Evolutionary conservation across 1,139 yeast species (phyloP).

Genomic region (Kodamaea fungicola): DNA sequence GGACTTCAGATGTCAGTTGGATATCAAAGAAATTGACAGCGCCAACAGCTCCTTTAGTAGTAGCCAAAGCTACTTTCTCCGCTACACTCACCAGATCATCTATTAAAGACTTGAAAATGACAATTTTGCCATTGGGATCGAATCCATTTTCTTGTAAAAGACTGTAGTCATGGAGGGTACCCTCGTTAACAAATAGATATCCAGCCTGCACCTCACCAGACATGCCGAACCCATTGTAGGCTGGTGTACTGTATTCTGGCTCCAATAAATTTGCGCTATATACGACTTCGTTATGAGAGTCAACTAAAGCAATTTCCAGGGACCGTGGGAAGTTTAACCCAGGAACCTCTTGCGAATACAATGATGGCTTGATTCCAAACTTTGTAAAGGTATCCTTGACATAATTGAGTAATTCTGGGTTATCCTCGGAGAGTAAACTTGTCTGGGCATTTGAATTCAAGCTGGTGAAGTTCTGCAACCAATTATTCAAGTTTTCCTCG

Average conservation of each 20-base stretch:
- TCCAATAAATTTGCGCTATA: constrained; percentile 29
- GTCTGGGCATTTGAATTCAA: constrained; percentile 12
- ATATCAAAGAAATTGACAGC: constrained; percentile 25
- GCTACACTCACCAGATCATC: constrained; percentile 16
- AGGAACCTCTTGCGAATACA: constrained; percentile 16
- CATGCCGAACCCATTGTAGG: constrained; percentile 31
- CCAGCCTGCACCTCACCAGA: constrained; percentile 25
- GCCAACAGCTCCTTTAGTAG: constrained; percentile 27
- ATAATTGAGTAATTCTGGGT: constrained; percentile 22
- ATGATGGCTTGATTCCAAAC: constrained; percentile 26
- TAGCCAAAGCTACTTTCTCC: constrained; percentile 28
- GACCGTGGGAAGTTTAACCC: constrained; percentile 22
- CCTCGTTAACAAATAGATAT: constrained; percentile 32
- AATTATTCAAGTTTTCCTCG: constrained; percentile 26
- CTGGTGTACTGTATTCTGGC: constrained; percentile 31
- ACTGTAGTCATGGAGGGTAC: constrained; percentile 27
- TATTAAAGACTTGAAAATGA: constrained; percentile 22
- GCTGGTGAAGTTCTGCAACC: constrained; percentile 18
- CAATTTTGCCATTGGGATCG: constrained; percentile 24
- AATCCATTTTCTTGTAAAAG: constrained; percentile 19
- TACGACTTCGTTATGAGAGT: constrained; percentile 18
- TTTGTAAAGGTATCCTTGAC: constrained; percentile 25
- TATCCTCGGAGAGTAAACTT: constrained; percentile 27
- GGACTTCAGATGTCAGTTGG: constrained; percentile 5
- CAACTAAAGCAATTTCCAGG: constrained; percentile 22